phyloP scores from a whole-genome alignment of 139 green algal genomes.

The Ettlia oleoabundans region DNA sequence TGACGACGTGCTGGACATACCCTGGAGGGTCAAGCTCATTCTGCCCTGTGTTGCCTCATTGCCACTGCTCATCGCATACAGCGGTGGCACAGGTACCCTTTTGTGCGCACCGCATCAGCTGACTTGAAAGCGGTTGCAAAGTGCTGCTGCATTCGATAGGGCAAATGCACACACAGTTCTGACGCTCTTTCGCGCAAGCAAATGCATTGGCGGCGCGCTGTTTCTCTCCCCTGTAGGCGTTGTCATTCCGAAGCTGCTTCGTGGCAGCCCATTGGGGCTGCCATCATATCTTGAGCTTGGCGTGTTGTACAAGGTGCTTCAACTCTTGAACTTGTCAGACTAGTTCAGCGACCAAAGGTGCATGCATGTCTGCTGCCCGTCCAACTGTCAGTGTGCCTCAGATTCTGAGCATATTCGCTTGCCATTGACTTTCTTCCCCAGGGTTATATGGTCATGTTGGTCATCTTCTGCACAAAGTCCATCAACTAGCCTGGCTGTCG shows the following conservation, averaged over 20 bases:
- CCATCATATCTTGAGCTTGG: slow-evolving; percentile 82
- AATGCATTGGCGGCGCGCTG: neutral
- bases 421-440: too few relatives aligned
- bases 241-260: slow-evolving; percentile 82
- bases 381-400: too few relatives aligned
- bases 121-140: too few relatives aligned
- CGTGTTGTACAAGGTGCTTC: slow-evolving; percentile 83
- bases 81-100: slow-evolving; percentile 74
- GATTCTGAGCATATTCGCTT: too few relatives aligned
- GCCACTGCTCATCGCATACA: slow-evolving; percentile 93
- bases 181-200: too few relatives aligned
- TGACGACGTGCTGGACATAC: slow-evolving; percentile 99
- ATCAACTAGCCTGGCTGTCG: slow-evolving; percentile 99
- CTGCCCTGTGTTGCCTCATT: slow-evolving; percentile 89
- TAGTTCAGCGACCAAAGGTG: too few relatives aligned
- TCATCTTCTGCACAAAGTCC: slow-evolving; percentile 97
- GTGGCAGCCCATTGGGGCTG: slow-evolving; percentile 37
- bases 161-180: too few relatives aligned
- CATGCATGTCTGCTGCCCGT: too few relatives aligned
- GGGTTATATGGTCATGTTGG: slow-evolving; percentile 93
- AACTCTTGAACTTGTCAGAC: too few relatives aligned
- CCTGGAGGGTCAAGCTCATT: slow-evolving; percentile 96
- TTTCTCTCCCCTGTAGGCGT: slow-evolving; percentile 69
- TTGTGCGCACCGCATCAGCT: too few relatives aligned
- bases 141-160: too few relatives aligned